Percentiles rank a stretch among this genome's conserved stretches.
These are phyloP conservation scores for Pseudocercospora fuligena DNA, from an alignment of 2,329 filamentous ascomycete genomes.

Conservation along the genomic window DNA sequence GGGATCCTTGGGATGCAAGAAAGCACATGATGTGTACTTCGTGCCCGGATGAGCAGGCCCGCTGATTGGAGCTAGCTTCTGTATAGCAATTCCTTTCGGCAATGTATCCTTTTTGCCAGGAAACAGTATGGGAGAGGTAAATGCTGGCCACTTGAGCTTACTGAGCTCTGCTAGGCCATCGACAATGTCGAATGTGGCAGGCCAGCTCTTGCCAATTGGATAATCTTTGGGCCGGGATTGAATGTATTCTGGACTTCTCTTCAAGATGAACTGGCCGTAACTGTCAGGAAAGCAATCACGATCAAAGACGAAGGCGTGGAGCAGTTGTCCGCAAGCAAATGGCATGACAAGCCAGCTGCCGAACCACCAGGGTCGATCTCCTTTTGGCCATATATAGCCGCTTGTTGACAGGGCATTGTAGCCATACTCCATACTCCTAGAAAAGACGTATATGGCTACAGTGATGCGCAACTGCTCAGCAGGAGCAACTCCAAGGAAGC, in stretches of 20 bases:
- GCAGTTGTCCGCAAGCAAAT: conserved; percentile 53
- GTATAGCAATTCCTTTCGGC: conserved; percentile 61
- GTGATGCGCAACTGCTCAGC: conserved; percentile 74
- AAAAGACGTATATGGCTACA: conserved; percentile 79
- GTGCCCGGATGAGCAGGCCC: conserved; percentile 86
- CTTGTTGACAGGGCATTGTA: conserved; percentile 84
- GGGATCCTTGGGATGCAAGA: conserved; percentile 84
- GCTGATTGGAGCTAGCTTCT: conserved; percentile 75
- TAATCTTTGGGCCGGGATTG: conserved; percentile 72
- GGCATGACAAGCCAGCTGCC: conserved; percentile 59
- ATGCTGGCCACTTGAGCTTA: conserved; percentile 82
- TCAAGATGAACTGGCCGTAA: conserved; percentile 69
- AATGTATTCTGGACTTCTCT: conserved; percentile 78
- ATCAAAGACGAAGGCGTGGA: conserved; percentile 58
- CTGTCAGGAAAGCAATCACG: conserved; percentile 58
- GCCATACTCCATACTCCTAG: conserved; percentile 80
- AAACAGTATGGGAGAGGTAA: conserved; percentile 84
- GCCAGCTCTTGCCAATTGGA: conserved; percentile 76
- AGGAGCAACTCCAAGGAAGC: conserved; percentile 78
- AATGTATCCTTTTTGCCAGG: conserved; percentile 64
- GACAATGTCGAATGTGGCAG: conserved; percentile 73
- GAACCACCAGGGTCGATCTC: conserved; percentile 69
- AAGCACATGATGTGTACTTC: conserved; percentile 81
- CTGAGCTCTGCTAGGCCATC: conserved; percentile 84
- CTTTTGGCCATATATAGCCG: conserved; percentile 54